Base-by-base conservation (phyloP, 1,284 basidiomycete genomes). In the Rhizoctonia solani region DNA sequence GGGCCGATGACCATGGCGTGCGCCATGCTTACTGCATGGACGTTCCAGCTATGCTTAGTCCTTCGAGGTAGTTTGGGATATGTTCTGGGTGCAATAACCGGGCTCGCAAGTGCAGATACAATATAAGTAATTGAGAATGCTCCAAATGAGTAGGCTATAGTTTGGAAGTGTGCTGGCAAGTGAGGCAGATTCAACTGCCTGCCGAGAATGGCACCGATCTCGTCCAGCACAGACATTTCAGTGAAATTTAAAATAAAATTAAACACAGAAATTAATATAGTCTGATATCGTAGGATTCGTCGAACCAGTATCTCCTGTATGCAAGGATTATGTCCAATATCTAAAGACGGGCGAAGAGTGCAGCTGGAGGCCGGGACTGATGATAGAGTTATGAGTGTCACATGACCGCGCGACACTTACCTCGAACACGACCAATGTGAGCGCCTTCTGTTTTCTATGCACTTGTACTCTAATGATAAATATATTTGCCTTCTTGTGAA, bases 1-100 rank as follows among this genome's bases (percentile, higher is more conserved):
- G 70, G 70, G 14, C 63, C 49, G 23, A 69, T 61, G 30, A 66
- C 29, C 13, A 69, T 2, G 27, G 61, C 69, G 30, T 71, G 68
- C 6, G 44, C 54, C 54, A 71, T 55, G 32, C 58, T 63, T 8
- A 71, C 70, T 16, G 63, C 55, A 29, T 69, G 69, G 29, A 68
- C 68, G n/a, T 56, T 59, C 70, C 70, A 71, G 19, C 39, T 49
- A 34, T 68, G 65, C 47, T 50, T 54, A 29, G 39, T 42, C 21
- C 47, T 54, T 25, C 44, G 25, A n/a, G 63, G 52, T 19, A 71
- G 55, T 21, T 23, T 27, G 16, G 56, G 25, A 58, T 71, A 71
- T 11, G 54, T 53, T 23, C 32, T 50, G 23, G 69, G 68, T n/a
- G 69, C 61, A 27, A 71, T 16, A 14, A 58, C 4, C n/a, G 41